phyloP scores from a whole-genome alignment of 805 yeast genomes.

The Starmerella apicola region DNA sequence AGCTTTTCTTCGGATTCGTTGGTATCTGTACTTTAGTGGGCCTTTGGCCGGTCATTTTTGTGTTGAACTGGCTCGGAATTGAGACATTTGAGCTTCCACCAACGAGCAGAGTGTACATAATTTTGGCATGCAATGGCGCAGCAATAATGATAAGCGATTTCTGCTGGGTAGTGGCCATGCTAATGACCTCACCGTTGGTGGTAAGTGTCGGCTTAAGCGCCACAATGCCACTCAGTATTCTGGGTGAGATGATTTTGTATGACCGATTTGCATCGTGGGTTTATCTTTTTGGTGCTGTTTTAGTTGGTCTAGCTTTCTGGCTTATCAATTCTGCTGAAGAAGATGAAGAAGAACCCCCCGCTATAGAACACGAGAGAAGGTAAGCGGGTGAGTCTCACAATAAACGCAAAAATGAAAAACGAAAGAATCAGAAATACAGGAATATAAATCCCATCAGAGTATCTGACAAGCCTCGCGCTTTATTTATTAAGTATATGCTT shows the following conservation, averaged over 20 bases:
- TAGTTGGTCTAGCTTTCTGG: slow-evolving; percentile 74
- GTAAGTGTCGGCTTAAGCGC: slow-evolving; percentile 90
- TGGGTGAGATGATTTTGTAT: slow-evolving; percentile 73
- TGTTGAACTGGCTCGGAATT: slow-evolving; percentile 49
- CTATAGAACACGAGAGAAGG: too few species aligned
- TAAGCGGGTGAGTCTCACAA: too few species aligned
- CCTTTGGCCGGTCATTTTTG: slow-evolving; percentile 69
- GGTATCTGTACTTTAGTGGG: slow-evolving; percentile 67
- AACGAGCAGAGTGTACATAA: slow-evolving; percentile 35
- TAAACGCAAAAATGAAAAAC: too few species aligned
- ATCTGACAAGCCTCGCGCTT: too few species aligned
- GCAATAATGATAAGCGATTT: slow-evolving; percentile 81
- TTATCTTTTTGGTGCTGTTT: slow-evolving; percentile 66
- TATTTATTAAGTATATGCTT: too few species aligned
- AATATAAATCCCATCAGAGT: too few species aligned
- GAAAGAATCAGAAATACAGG: too few species aligned
- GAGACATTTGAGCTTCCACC: slow-evolving; percentile 68
- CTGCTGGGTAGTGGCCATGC: slow-evolving; percentile 92
- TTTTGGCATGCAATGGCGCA: slow-evolving; percentile 53
- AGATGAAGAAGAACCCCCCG: slow-evolving; percentile 39
- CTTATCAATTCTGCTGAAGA: slow-evolving; percentile 71
- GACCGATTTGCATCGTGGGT: slow-evolving; percentile 45
- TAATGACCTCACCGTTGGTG: slow-evolving; percentile 83
- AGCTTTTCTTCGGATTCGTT: slow-evolving; percentile 86
- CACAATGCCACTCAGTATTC: slow-evolving; percentile 88